Evolutionary conservation across 179 eudicot species (phyloP), one percentile per base, ranked within the genome.

Genomic region (Gypsophila paniculata): DNA sequence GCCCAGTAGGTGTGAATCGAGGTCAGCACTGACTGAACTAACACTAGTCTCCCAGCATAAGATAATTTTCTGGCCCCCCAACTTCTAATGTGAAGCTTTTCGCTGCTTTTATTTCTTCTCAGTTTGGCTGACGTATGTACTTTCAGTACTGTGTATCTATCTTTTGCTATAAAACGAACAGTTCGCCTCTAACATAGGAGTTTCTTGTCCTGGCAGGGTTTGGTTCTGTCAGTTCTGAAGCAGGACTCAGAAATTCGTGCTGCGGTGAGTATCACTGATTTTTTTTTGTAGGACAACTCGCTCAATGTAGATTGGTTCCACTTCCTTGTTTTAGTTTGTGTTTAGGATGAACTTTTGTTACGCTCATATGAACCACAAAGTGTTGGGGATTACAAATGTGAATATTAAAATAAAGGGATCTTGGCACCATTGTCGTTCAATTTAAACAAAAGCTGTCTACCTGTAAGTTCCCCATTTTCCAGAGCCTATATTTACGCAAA

Each of bases 241-340:
- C 93, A 88, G 83, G 97, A 85, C 22, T 79, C 97, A 14, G 94
- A 89, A 77, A 70, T 82, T 71, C 89, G 99, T 61, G 62, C 88
- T 42, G 97, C 94, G 63, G 99, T 94, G 70, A 86, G 97, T 75
- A 65, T 65, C 67, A 58, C 54, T 42, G 46, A 29, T 23, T 29
- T 14, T 23, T 29, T 14, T 74, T 38, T 4, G 52, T 18, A 42
- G 8, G 46, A 42, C 46, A 2, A 42, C 46, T 6, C 5, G 11
- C 46, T 42, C 5, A 42, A 42, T 42, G 8, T 42, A 42, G 46
- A 42, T 42, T 42, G 10, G 46, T 42, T 42, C 46, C 46, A 2
- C 42, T 36, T 36, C 36, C 23, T 34, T 49, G 42, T 8, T 55
- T 34, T 53, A n/a, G 22, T 29, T 32, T 26, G 72, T 22, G 18